Percentiles rank a stretch among this genome's conserved stretches.
phyloP scores from a whole-genome alignment of 75 land plant species.

The Isoetes taiwanensis region DNA sequence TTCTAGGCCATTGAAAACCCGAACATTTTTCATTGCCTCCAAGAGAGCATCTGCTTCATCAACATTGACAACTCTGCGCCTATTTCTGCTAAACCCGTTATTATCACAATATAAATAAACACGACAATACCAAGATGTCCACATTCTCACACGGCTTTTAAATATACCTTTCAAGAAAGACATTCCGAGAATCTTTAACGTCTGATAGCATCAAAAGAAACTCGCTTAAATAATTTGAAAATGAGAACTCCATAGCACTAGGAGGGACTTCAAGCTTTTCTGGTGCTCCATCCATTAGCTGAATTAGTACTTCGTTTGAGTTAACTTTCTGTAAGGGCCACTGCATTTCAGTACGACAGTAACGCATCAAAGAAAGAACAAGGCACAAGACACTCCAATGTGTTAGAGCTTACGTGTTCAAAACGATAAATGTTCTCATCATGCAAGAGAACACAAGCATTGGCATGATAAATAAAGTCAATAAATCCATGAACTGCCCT shows the following conservation, averaged over 20 bases:
- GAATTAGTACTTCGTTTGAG: slow-evolving; percentile 13
- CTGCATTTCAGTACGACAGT: too few species aligned
- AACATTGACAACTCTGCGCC: slow-evolving; percentile 22
- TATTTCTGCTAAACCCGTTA: slow-evolving; percentile 37
- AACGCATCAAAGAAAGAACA: too few species aligned
- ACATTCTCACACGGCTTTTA: not conserved
- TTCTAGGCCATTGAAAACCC: slow-evolving; percentile 68
- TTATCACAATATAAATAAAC: too few species aligned
- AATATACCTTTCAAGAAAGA: slow-evolving; percentile 42
- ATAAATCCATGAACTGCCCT: slow-evolving; percentile 46
- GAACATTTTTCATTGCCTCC: slow-evolving; percentile 15
- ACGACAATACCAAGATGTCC: too few species aligned
- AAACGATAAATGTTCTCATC: slow-evolving; percentile 78
- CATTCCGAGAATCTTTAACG: slow-evolving; percentile 17
- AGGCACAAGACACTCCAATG: too few species aligned
- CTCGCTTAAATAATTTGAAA: slow-evolving; percentile 58
- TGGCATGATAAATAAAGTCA: slow-evolving; percentile 75
- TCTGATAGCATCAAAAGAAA: slow-evolving; percentile 27
- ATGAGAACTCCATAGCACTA: slow-evolving; percentile 56
- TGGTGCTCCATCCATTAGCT: slow-evolving; percentile 14
- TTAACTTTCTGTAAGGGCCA: too few species aligned
- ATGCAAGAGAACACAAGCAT: slow-evolving; percentile 71
- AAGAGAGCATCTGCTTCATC: slow-evolving; percentile 31
- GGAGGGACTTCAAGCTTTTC: slow-evolving; percentile 43
- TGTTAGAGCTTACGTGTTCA: too few species aligned